Percentiles rank a stretch among this genome's conserved stretches.
Evolutionary conservation across 352 stramenopile species (phyloP).

Genomic region (Saprolegnia diclina): DNA sequence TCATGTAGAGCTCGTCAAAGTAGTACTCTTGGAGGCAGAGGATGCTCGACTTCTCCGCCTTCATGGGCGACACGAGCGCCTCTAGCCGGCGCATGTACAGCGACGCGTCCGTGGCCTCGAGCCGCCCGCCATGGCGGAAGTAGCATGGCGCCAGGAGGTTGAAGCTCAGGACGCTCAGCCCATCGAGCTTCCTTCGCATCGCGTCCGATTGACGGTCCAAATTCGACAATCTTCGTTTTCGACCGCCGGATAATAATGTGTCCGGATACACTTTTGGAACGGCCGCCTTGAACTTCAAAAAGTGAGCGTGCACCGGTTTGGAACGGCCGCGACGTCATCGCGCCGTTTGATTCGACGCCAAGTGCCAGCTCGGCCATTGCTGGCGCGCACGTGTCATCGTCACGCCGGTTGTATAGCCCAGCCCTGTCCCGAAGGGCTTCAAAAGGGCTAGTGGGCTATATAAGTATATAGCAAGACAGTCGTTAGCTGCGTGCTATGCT

Average conservation of each 20-base stretch:
- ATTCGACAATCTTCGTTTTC: conserved; percentile 3
- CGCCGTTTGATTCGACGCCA: neutral
- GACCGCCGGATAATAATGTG: neutral
- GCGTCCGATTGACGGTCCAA: conserved; percentile 3
- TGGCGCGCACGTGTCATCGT: neutral
- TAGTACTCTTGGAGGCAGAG: conserved; percentile 84
- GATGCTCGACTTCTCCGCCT: conserved; percentile 65
- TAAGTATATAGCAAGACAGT: too few relatives aligned
- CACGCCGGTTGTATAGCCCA: neutral
- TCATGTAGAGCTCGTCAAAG: conserved; percentile 75
- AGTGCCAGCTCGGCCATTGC: neutral
- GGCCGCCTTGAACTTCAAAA: neutral
- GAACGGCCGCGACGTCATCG: neutral
- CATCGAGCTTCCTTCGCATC: conserved; percentile 20
- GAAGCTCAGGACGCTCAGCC: conserved; percentile 64
- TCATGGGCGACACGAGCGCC: conserved; percentile 62
- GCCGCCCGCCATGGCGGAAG: conserved; percentile 68
- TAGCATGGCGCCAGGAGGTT: conserved; percentile 85
- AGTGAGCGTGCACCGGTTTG: neutral
- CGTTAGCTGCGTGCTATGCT: too few relatives aligned
- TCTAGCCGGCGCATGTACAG: conserved; percentile 65
- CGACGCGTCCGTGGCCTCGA: conserved; percentile 56
- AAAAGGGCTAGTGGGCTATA: too few relatives aligned
- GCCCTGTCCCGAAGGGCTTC: too few relatives aligned
- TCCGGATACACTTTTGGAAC: neutral